Percentiles rank a stretch among this genome's conserved stretches.
These are phyloP conservation scores for Alternaria postmessia DNA, from an alignment of 2,329 filamentous ascomycete species.

Conservation along the genomic window DNA sequence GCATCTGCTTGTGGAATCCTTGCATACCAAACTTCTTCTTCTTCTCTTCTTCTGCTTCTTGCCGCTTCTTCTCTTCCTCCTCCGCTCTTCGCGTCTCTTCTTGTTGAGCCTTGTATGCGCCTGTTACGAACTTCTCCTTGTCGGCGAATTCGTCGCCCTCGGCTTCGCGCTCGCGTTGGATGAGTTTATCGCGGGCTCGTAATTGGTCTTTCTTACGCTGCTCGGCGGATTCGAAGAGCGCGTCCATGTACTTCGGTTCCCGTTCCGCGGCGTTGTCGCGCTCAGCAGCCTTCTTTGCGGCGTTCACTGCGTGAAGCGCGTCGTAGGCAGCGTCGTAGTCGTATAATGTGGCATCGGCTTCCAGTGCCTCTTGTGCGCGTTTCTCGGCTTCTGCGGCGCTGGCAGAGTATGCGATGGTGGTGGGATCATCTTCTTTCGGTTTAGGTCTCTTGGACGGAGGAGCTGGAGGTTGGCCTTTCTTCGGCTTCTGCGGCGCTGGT, in stretches of 20 bases:
- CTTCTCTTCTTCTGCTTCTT: constrained; percentile 71
- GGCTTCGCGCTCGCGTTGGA: constrained; percentile 78
- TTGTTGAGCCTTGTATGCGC: constrained; percentile 82
- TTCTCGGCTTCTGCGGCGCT: constrained; percentile 69
- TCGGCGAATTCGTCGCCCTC: constrained; percentile 83
- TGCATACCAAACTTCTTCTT: constrained; percentile 76
- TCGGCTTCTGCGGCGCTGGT: constrained; percentile 45
- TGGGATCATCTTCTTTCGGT: constrained; percentile 45
- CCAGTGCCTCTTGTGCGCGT: constrained; percentile 70
- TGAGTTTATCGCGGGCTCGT: constrained; percentile 80
- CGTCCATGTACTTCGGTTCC: constrained; percentile 81
- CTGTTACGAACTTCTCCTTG: constrained; percentile 87
- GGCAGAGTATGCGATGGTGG: constrained; percentile 68
- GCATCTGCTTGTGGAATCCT: constrained; percentile 77
- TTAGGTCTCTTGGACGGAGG: constrained; percentile 51
- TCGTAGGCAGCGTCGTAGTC: constrained; percentile 88
- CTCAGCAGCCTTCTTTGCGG: constrained; percentile 64
- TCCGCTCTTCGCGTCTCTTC: constrained; percentile 75
- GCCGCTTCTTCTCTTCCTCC: constrained; percentile 72
- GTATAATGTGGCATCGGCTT: constrained; percentile 77
- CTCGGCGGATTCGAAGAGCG: constrained; percentile 75
- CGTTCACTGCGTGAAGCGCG: constrained; percentile 67
- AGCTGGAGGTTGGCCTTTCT: constrained; percentile 43
- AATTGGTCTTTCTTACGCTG: constrained; percentile 79
- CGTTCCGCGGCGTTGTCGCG: constrained; percentile 65